These are phyloP conservation scores for Alliaria petiolata DNA, from an alignment of 345 rosid species.

Conservation along the genomic window DNA sequence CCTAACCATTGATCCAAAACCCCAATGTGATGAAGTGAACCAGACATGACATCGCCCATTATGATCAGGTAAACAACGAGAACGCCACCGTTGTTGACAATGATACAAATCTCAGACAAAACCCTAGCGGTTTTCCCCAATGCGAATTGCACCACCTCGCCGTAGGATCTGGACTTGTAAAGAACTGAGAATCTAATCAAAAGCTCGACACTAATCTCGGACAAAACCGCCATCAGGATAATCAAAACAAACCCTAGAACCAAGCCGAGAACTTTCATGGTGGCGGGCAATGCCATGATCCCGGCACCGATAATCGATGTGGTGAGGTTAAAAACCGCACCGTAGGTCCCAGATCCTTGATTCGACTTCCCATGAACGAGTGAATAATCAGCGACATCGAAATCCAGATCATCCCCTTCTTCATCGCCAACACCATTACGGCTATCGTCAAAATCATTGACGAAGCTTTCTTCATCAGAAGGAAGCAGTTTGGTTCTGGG, in stretches of 20 bases:
- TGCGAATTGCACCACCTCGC: conserved; percentile 79
- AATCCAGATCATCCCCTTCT: conserved; percentile 36
- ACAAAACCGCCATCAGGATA: conserved; percentile 67
- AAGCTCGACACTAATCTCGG: conserved; percentile 87
- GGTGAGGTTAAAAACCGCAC: conserved; percentile 91
- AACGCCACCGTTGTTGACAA: conserved; percentile 89
- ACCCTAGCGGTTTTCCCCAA: conserved; percentile 83
- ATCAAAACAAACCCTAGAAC: conserved; percentile 61
- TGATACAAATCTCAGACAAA: conserved; percentile 82
- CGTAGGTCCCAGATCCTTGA: conserved; percentile 57
- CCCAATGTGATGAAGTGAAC: conserved; percentile 75
- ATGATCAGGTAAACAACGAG: conserved; percentile 90
- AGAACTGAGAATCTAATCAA: conserved; percentile 64
- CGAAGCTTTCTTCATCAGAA: conserved; percentile 41
- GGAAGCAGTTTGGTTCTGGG: conserved; percentile 40
- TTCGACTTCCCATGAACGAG: conserved; percentile 28
- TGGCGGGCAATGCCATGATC: conserved; percentile 97
- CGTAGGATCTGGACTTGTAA: conserved; percentile 69
- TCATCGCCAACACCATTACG: conserved; percentile 15
- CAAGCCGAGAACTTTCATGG: conserved; percentile 92
- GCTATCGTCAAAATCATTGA: conserved; percentile 18
- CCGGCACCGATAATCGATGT: conserved; percentile 95
- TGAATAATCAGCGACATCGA: conserved; percentile 40
- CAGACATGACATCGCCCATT: conserved; percentile 94
- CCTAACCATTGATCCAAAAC: conserved; percentile 96